Base-by-base conservation (phyloP, 139 green algal genomes). In the Chlamydomonas applanata region DNA sequence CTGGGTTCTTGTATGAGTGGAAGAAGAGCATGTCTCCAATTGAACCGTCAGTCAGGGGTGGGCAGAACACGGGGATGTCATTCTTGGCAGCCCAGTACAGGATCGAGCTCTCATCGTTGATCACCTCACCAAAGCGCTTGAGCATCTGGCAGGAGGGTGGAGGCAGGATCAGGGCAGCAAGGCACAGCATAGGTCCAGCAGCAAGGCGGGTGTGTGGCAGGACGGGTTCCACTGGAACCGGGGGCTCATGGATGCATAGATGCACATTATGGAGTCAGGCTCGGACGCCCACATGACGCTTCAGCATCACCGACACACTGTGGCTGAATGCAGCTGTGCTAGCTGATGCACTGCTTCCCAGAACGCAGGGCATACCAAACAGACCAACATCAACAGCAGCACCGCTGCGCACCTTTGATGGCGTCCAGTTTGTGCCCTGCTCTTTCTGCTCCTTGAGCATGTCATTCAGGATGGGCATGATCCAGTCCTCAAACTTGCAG, bases 21-120 rank as follows among this genome's bases (percentile, higher is more conserved):
- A 99, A 99, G 81, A 95, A 99, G 2, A 99, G 82, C 96, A 99
- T 99, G 89, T 99, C 96, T 1, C 88, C 92, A 20, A 97, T 91
- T 66, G 86, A 93, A 52, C 94, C 94, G 71, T 98, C 94, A 5
- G 96, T 99, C 54, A 99, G 82, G 5, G 91, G 93, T 2, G 96
- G 96, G 80, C 95, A 98, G 80, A 90, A 99, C 3, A 99, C 84
- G 2, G 96, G 95, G 65, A 99, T 99, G 82, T 83, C 64, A 78
- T 99, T 97, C 74, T 90, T 89, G 57, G 76, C 63, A 0, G 90
- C 91, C 96, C 96, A 99, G 85, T 97, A 98, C 78, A 88, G 95
- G 1, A 99, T 89, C 5, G 89, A 97, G 46, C 94, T 84, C 14
- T 83, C 67, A 82, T 98, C 49, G 73, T 97, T 85, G 68, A 99